Base-by-base conservation (phyloP, 2,329 filamentous ascomycete genomes). In the Rutstroemia sp. region DNA sequence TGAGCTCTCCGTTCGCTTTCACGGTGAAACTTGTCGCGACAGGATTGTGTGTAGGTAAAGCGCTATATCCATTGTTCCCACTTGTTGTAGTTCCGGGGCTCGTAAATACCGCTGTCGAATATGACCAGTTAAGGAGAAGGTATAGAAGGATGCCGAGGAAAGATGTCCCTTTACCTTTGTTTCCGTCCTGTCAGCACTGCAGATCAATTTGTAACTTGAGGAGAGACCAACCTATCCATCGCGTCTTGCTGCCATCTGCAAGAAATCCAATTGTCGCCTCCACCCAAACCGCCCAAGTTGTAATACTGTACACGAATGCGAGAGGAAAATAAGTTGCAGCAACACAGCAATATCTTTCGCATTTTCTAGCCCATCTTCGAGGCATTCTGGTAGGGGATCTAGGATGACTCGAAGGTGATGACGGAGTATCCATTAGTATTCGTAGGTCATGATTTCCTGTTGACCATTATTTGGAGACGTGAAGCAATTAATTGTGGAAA, bases 281-380 rank as follows among this genome's bases (percentile, higher is more conserved):
- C 8, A 96, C 91, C 79, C 88, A 96, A n/a, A 87, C 82, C 2
- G 90, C 92, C 94, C 94, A 99, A 10, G 87, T 87, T n/a, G 90
- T 92, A 63, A 96, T 72, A 56, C 87, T 81, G 68, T 96, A 96
- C 57, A 97, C 89, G 69, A 97, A 96, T 27, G 76, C 76, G 17
- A 97, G 78, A n/a, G 92, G 92, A 64, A 95, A 89, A 71, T 91
- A 96, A 25, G 83, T 88, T 53, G 87, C 78, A 59, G 84, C 81
- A 45, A 79, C 75, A 75, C 92, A 97, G 77, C 91, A 96, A 68
- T 82, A 86, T 50, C 91, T 87, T 78, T 96, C 92, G 66, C 88
- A 77, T 70, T 79, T 82, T 61, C 87, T 79, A 49, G 82, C 86
- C 76, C 82, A 88, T 61, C 61, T 63, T 65, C 79, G 79, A 68